Base-by-base conservation (phyloP, 305 asterid species). In the Striga hermonthica region DNA sequence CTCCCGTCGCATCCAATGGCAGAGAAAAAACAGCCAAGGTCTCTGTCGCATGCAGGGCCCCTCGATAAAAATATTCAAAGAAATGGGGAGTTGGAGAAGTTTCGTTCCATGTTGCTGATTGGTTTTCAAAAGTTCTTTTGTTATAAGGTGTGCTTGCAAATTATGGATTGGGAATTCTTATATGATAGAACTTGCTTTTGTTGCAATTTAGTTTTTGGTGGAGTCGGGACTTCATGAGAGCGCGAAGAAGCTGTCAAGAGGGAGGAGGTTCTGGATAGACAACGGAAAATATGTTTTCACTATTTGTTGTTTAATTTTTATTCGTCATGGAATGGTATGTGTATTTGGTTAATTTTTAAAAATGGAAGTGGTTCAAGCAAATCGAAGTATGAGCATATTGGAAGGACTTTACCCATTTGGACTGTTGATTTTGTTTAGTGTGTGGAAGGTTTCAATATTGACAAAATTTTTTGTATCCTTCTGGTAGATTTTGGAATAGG, bases 11-110 rank as follows among this genome's bases (percentile, higher is more conserved):
- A 78, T 41, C 76, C 75, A 48, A 71, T 70, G 37, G 59, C 65
- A 5, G 84, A 75, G 73, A 52, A 64, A 12, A 78, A 65, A 68
- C 76, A 73, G 73, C 74, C 95, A 31, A 80, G 73, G 61, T 92
- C 97, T 6, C 74, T 91, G 79, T 89, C 97, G 13, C 79, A 41
- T 39, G 90, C 88, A 8, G 95, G 90, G 53, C 98, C 98, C 5
- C 64, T 60, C n/a, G 88, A 87, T 52, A 76, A 62, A 57, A 95
- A 91, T 79, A 35, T 80, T 39, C 87, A 77, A 49, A 87, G 83
- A 70, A 87, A 75, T 50, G 74, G 41, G 63, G 95, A 85, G 57
- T 67, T 91, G 81, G 91, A 89, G 80, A 91, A 89, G 95, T 96
- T 22, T 22, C 31, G 31, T 22, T 22, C 31, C 2, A 22, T 22